Conservation (phyloP, 106 monocot genomes). For the Acorus gramineus region DNA sequence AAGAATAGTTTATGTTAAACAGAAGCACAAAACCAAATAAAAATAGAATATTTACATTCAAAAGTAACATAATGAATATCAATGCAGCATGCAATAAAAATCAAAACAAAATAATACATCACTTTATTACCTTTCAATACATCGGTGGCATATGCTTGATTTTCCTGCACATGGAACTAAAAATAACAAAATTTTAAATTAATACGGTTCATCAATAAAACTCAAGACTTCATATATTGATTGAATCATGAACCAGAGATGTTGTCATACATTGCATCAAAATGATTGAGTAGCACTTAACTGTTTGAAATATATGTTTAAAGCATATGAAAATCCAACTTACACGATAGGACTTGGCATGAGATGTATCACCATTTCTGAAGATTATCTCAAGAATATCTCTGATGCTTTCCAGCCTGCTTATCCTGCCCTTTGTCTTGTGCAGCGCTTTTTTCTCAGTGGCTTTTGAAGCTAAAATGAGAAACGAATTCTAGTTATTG, state of each 20-base stretch:
- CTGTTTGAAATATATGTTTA: too few relatives aligned
- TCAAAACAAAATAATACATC: not conserved
- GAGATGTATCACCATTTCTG: slow-evolving; percentile 64
- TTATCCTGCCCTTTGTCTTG: slow-evolving; percentile 44
- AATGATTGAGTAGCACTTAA: too few relatives aligned
- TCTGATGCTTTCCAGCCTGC: slow-evolving; percentile 66
- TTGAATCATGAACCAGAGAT: too few relatives aligned
- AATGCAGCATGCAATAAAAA: not conserved
- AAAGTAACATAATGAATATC: not conserved
- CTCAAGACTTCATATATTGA: too few relatives aligned
- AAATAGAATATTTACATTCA: too few relatives aligned
- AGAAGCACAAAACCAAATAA: too few relatives aligned
- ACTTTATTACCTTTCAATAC: slow-evolving; percentile 46
- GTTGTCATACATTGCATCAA: too few relatives aligned
- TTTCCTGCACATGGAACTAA: slow-evolving; percentile 94
- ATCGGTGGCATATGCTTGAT: slow-evolving; percentile 38
- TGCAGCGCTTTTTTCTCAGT: slow-evolving; percentile 15
- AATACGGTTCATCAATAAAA: not conserved
- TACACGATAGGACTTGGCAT: slow-evolving; percentile 79
- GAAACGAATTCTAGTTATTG: too few relatives aligned
- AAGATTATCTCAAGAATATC: slow-evolving; percentile 85
- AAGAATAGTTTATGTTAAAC: not conserved
- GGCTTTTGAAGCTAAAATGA: not conserved
- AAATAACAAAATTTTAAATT: slow-evolving; percentile 8
- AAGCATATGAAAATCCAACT: slow-evolving; percentile 5